Base-by-base conservation (phyloP, 2,329 filamentous ascomycete genomes). In the Apiospora malaysiana region DNA sequence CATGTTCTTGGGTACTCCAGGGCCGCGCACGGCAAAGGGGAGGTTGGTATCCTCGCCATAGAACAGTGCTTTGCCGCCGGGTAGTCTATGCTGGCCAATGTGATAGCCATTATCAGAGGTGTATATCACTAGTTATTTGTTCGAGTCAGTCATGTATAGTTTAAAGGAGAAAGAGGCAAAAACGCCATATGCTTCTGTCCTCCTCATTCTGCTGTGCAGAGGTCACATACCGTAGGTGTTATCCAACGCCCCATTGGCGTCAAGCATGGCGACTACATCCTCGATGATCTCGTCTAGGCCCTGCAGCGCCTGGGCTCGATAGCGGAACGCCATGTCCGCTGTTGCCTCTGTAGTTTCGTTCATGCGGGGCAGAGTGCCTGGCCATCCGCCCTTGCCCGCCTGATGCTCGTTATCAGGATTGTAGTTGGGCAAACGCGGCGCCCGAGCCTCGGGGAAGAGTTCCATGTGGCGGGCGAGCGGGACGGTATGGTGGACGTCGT, bases 351-450 rank as follows among this genome's bases (percentile, higher is more conserved):
- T 78, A 0, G 82, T 78, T 0, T 82, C 78, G 14, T 78, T 83
- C 59, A 84, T 80, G 69, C 80, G 77, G 0, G 80, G 74, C 5
- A 87, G 79, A 2, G 79, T 76, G 23, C 49, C 49, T 4, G 49
- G 49, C 49, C 49, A 56, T 12, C 49, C 49, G 49, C 49, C 23
- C 49, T 56, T 27, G 49, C 12, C 25, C 1, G 79, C 78, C 18
- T 87, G 79, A 21, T 49, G 46, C 7, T n/a, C 46, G 46, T 49
- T 21, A 21, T 49, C 46, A 0, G 91, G 90, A 75, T 93, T 93
- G 80, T 93, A 93, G 76, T 89, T 88, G 0, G 84, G 81, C 0
- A 85, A 89, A 12, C 91, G 82, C 0, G 91, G 91, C 0, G 92
- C 85, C 25, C 83, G 85, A 0, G 84, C 85, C 67, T 87, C 85